Base-by-base conservation (phyloP, 305 asterid species). In the Solanum aculeatissimum region DNA sequence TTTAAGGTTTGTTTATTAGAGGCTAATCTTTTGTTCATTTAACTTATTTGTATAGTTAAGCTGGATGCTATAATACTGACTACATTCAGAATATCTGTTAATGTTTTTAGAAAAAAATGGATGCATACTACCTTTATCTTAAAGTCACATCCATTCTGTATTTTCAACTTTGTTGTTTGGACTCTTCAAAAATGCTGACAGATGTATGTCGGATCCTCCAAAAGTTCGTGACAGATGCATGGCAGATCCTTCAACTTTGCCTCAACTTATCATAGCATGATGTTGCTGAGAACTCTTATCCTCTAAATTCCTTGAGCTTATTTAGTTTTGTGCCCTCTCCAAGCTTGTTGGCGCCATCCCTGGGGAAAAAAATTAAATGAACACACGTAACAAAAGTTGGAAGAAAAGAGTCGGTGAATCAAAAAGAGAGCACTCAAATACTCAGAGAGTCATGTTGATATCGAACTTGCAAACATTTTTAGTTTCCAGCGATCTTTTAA, bases 1-100 rank as follows among this genome's bases (percentile, higher is more conserved):
- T 90, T 92, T 87, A 93, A 93, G 97, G 98, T 94, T 63, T 83
- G 92, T 74, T 47, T 86, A 35, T 27, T 51, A 38, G 27, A 51
- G 2, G 60, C 1, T 18, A 51, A 77, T 27, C 4, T 18, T 77
- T 29, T 18, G 18, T 51, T 18, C 62, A 16, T 47, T 29, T 0
- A 29, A 49, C 27, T 49, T 74, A 25, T 2, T 47, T 77, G 1
- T 9, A 2, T 49, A 2, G 63, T 51, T 19, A 23, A 45, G 9
- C 15, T 74, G 60, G 23, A 45, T 49, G 10, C 62, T 49, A 15
- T 25, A 27, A 4, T 51, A 77, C 18, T 10, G 63, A 77, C 16
- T 16, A 16, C 19, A 51, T 77, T 43, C 65, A 51, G 25, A 53
- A 77, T 51, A 12, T 77, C 0, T 13, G 80, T 51, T 49, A 9